A percentile compares a stretch with the other conserved stretches of the same genome.
These are phyloP conservation scores for Phialophora verrucosa DNA, from an alignment of 2,329 filamentous ascomycete species.

Conservation along the genomic window DNA sequence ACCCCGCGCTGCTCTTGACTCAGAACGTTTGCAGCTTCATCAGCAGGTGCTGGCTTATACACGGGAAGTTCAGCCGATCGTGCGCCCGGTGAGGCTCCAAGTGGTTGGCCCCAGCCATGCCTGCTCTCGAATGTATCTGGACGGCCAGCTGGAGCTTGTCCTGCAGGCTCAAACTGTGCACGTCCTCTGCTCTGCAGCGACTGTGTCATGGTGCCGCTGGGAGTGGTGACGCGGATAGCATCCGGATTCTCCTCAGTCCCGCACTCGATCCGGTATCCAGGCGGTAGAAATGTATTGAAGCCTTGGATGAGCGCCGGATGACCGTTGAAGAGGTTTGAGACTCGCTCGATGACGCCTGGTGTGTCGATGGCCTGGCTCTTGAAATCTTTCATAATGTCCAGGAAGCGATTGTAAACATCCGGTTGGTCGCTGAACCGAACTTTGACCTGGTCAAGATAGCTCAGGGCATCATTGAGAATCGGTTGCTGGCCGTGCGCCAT, in stretches of 20 bases:
- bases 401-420: conserved; percentile 94
- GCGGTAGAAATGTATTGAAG: conserved; percentile 96
- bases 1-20: conserved; percentile 38
- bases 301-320: conserved; percentile 95
- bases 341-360: conserved; percentile 93
- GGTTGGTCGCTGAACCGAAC: conserved; percentile 96
- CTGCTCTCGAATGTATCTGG: conserved; percentile 36
- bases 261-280: conserved; percentile 95
- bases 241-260: conserved; percentile 93
- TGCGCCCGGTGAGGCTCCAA: conserved; percentile 43
- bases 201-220: conserved; percentile 94
- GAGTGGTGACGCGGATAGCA: conserved; percentile 93
- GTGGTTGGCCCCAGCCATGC: conserved; percentile 37
- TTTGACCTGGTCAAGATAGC: conserved; percentile 97
- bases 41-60: conserved; percentile 27
- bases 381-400: conserved; percentile 99
- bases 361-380: conserved; percentile 99
- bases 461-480: conserved; percentile 83
- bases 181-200: conserved; percentile 66
- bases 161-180: conserved; percentile 41
- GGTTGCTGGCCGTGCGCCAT: conserved; percentile 81
- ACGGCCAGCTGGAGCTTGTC: conserved; percentile 19
- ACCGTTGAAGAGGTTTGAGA: conserved; percentile 93
- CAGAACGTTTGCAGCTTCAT: conserved; percentile 32
- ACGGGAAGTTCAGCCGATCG: conserved; percentile 36